A percentile compares a stretch with the other conserved stretches of the same genome.
Conservation (phyloP, 2,329 filamentous ascomycete species). For the Trichocomaceae sp. region DNA sequence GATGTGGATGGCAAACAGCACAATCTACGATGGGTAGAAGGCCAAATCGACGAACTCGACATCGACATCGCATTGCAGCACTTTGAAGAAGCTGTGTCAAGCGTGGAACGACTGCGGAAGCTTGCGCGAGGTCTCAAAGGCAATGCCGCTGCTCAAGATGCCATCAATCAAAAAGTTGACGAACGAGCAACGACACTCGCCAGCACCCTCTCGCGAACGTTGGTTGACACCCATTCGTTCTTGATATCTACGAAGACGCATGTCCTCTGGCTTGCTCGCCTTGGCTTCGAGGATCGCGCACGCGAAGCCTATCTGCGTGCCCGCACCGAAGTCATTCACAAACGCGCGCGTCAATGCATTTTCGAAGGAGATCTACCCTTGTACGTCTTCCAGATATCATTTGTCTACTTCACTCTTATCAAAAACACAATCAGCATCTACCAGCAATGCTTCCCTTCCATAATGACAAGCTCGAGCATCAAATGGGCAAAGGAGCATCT, state of each 20-base stretch:
- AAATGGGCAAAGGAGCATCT: conserved; percentile 98
- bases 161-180: conserved; percentile 86
- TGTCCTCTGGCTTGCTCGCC: conserved; percentile 72
- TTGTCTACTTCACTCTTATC: conserved; percentile 91
- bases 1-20: conserved; percentile 96
- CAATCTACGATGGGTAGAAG: conserved; percentile 91
- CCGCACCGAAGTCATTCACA: conserved; percentile 69
- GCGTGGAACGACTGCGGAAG: conserved; percentile 76
- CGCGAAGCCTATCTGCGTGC: conserved; percentile 79
- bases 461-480: conserved; percentile 88
- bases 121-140: conserved; percentile 75
- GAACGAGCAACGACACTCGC: conserved; percentile 74
- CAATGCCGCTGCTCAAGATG: conserved; percentile 81
- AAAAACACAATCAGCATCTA: conserved; percentile 88
- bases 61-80: conserved; percentile 89
- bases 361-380: conserved; percentile 89
- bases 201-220: conserved; percentile 65
- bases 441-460: conserved; percentile 74
- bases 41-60: conserved; percentile 90
- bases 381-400: conserved; percentile 93
- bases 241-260: conserved; percentile 71
- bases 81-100: conserved; percentile 75
- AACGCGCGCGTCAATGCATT: conserved; percentile 80
- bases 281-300: conserved; percentile 86
- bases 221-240: conserved; percentile 72